Percentiles rank a stretch among this genome's conserved stretches.
phyloP scores from a whole-genome alignment of 139 green algal species.

The Spirogloea muscicola region DNA sequence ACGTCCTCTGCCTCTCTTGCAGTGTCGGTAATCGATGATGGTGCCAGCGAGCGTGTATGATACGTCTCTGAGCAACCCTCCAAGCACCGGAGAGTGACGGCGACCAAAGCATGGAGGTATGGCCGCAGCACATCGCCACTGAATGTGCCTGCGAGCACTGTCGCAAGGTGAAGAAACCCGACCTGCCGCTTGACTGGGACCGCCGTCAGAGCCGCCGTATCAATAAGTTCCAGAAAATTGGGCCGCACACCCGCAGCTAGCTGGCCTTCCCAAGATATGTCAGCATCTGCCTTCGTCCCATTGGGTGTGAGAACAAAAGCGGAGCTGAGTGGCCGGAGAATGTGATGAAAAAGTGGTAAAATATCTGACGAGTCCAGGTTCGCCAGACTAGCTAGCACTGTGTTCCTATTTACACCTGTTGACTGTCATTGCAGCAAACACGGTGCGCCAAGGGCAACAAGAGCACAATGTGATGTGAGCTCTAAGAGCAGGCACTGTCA shows the following conservation, averaged over 20 bases:
- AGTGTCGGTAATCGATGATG: too few relatives aligned
- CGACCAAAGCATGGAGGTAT: constrained; percentile 16
- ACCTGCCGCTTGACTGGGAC: constrained; percentile 3
- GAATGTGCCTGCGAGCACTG: constrained; percentile 1
- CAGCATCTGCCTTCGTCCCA: too few relatives aligned
- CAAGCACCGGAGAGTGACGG: neutral
- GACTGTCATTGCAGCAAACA: too few relatives aligned
- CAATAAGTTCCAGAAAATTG: too few relatives aligned
- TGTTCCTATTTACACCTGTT: constrained; percentile 3
- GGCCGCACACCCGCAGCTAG: too few relatives aligned
- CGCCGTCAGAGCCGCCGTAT: neutral
- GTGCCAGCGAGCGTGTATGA: too few relatives aligned
- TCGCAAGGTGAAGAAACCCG: constrained; percentile 23
- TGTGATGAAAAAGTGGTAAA: neutral
- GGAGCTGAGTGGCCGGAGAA: constrained; percentile 12
- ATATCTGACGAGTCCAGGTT: constrained; percentile 6
- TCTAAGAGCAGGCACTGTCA: neutral
- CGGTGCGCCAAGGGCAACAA: neutral
- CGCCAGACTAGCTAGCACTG: constrained; percentile 15
- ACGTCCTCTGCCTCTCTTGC: too few relatives aligned
- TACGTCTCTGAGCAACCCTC: too few relatives aligned
- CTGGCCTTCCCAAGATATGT: too few relatives aligned
- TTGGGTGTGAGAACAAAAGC: too few relatives aligned
- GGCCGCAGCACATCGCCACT: neutral
- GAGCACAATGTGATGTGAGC: neutral